Evolutionary conservation across 768 basidiomycete species (phyloP), one percentile per base, ranked within the genome.

Genomic region (Suillus hirtellus): DNA sequence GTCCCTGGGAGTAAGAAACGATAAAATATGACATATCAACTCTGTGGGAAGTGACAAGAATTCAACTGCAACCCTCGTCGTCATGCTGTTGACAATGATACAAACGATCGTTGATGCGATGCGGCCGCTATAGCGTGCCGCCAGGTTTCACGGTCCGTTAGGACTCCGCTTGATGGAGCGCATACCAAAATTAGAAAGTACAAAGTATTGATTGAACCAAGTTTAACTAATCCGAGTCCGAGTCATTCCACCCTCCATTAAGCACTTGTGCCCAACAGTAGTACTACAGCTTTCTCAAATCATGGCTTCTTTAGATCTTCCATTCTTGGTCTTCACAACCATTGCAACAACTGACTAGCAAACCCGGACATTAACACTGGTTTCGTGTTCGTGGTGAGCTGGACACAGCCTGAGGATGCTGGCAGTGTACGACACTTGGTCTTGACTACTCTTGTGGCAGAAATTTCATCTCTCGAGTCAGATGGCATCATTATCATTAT

Each of bases 361-460:
- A 21, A 11, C 17, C 2, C 9, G 19, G 17, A 17, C 5, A 58
- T 58, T 19, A 40, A 31, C 56, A 58, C 56, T 9, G 56, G 56
- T 58, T 42, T 42, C 27, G 56, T 42, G 56, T 17, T 58, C 42
- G 27, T 58, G 24, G 24, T 27, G 40, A 42, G 24, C 4, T 40
- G 4, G 27, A 42, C 56, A 58, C 56, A 58, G 49, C 49, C 24
- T 27, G 49, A 27, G 40, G 40, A 58, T 58, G 10, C 38, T 40
- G 55, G 55, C 55, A 40, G 55, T 58, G 56, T 58, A 38, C 5
- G 3, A 11, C 11, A 58, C 19, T 11, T 58, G 10, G 11, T 40
- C 8, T 40, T 24, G 17, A 58, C 24, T 0, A 27, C 27, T 58
- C 5, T 24, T 12, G 24, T 5, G 37, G 14, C 31, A 1, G 21